Conservation (phyloP, 2,329 filamentous ascomycete species). For the Escovopsis sp. region DNA sequence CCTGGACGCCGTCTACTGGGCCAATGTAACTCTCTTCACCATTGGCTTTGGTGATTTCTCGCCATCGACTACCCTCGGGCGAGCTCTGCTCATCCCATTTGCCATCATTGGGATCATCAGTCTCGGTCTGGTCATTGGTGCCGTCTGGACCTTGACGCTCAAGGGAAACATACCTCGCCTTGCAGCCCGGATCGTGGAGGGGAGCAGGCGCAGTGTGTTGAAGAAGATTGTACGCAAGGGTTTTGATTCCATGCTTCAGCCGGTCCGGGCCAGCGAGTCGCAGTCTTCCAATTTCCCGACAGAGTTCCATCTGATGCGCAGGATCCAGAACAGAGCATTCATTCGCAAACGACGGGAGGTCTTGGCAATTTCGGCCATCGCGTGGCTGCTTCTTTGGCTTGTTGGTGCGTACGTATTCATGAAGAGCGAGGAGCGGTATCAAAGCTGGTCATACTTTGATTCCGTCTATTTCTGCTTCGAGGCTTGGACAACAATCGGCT, state of each 20-base stretch:
- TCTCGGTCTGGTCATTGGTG: conserved; percentile 68
- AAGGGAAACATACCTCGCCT: conserved; percentile 39
- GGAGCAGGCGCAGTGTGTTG: conserved; percentile 36
- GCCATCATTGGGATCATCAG: conserved; percentile 72
- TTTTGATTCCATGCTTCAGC: conserved; percentile 32
- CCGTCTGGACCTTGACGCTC: conserved; percentile 52
- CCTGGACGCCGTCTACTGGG: conserved; percentile 67
- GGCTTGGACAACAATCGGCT: conserved; percentile 71
- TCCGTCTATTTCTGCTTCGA: conserved; percentile 78
- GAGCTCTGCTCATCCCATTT: conserved; percentile 67
- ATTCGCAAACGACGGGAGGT: conserved; percentile 59
- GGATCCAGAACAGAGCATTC: conserved; percentile 53
- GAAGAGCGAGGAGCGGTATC: conserved; percentile 34
- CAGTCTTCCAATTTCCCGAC: conserved; percentile 9
- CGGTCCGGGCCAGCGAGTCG: conserved; percentile 11
- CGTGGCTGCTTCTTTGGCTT: conserved; percentile 65
- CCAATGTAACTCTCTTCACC: conserved; percentile 54
- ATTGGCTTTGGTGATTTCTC: conserved; percentile 45
- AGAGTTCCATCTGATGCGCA: conserved; percentile 66
- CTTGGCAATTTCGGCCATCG: conserved; percentile 49
- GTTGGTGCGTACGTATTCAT: conserved; percentile 63
- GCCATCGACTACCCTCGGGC: conserved; percentile 37
- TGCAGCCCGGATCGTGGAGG: conserved; percentile 44
- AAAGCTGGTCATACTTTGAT: conserved; percentile 61
- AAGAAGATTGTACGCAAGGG: conserved; percentile 29